Conservation (phyloP, 331 rosid species). For the Erythrophleum ivorense region DNA sequence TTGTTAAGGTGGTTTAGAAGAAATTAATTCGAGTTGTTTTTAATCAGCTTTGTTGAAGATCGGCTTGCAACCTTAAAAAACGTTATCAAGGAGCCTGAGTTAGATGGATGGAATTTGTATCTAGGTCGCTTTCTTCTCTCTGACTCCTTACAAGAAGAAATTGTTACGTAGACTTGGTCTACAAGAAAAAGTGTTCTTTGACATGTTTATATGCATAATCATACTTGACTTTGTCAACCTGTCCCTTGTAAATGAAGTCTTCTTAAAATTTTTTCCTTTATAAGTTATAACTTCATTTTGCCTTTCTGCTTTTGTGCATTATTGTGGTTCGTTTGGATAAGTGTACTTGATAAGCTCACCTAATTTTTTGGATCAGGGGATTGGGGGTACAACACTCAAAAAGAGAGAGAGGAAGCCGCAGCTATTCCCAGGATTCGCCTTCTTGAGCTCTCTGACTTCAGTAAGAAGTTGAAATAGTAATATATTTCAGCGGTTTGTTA, state of each 20-base stretch:
- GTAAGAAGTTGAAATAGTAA: slow-evolving; percentile 73
- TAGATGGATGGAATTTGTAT: slow-evolving; percentile 87
- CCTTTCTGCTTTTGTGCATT: slow-evolving; percentile 27
- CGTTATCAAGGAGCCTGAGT: slow-evolving; percentile 85
- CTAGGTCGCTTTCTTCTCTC: slow-evolving; percentile 55
- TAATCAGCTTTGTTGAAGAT: slow-evolving; percentile 88
- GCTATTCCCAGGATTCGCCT: slow-evolving; percentile 64
- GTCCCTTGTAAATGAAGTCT: neutral
- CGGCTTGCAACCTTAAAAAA: slow-evolving; percentile 82
- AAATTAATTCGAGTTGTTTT: slow-evolving; percentile 31
- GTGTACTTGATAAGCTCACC: slow-evolving; percentile 27
- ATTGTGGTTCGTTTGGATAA: neutral
- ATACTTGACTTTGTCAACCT: neutral
- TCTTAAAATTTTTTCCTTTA: neutral
- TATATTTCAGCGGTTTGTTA: slow-evolving; percentile 16
- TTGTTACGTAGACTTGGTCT: neutral
- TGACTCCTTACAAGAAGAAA: slow-evolving; percentile 2
- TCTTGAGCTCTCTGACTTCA: slow-evolving; percentile 72
- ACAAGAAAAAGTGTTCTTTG: neutral
- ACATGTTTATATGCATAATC: neutral
- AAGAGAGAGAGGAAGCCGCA: slow-evolving; percentile 86
- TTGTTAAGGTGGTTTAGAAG: slow-evolving; percentile 26
- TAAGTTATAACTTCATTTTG: neutral
- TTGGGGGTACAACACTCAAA: slow-evolving; percentile 91
- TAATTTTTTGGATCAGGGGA: slow-evolving; percentile 54